Conservation (phyloP, 805 yeast genomes). For the Nakazawaea wickerhamii region DNA sequence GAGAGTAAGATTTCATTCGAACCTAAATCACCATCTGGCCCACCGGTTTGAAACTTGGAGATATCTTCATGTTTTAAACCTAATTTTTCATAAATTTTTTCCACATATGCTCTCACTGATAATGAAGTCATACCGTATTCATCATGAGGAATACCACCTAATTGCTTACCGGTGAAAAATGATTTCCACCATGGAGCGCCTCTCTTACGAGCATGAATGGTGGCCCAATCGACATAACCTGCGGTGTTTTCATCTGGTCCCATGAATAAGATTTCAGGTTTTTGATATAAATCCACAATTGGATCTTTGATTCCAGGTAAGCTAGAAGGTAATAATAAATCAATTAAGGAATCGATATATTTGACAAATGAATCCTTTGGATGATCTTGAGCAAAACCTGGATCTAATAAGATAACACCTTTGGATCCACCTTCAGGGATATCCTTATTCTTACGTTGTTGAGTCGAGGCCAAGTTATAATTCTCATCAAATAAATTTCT, state of each 20-base stretch:
- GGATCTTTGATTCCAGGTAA: constrained; percentile 75
- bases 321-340: constrained; percentile 65
- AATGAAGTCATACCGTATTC: constrained; percentile 96
- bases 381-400: constrained; percentile 68
- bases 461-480: constrained; percentile 92
- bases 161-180: constrained; percentile 87
- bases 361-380: constrained; percentile 85
- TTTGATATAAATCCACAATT: constrained; percentile 77
- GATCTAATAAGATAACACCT: constrained; percentile 83
- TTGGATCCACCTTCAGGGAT: constrained; percentile 99
- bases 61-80: constrained; percentile 53
- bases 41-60: constrained; percentile 92
- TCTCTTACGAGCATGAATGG: constrained; percentile 83
- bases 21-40: constrained; percentile 98
- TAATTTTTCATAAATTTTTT: constrained; percentile 78
- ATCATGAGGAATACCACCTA: constrained; percentile 98
- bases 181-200: constrained; percentile 99
- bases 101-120: constrained; percentile 88
- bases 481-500: constrained; percentile 93
- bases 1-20: constrained; percentile 91
- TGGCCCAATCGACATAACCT: constrained; percentile 94
- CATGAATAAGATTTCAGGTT: constrained; percentile 88
- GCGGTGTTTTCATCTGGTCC: constrained; percentile 99
- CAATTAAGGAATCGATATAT: constrained; percentile 87
- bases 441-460: constrained; percentile 95